These are phyloP conservation scores for Exobasidium rhododendri DNA, from an alignment of 1,284 basidiomycete genomes.

Conservation along the genomic window DNA sequence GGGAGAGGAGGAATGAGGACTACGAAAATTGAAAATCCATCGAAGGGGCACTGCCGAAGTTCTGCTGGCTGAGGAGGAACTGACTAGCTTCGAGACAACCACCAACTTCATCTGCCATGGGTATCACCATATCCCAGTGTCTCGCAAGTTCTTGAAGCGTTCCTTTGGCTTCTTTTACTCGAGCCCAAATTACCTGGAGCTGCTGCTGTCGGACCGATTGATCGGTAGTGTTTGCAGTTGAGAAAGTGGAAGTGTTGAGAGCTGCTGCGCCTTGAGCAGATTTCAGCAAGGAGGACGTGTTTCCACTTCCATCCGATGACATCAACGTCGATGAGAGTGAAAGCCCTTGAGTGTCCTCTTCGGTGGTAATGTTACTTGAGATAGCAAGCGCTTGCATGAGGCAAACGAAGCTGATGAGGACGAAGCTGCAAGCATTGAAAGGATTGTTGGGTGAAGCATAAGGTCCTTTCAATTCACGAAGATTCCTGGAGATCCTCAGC, in stretches of 20 bases:
- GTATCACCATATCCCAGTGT: constrained; percentile 41
- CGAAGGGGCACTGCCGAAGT: not conserved
- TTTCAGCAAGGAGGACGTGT: constrained; percentile 6
- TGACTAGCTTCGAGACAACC: constrained; percentile 43
- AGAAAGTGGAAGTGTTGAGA: not conserved
- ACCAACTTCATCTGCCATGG: constrained; percentile 45
- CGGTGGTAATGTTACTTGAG: constrained; percentile 1
- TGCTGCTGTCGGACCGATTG: not conserved
- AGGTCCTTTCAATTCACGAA: constrained; percentile 26
- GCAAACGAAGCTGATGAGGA: constrained; percentile 46
- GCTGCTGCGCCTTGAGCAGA: constrained; percentile 15
- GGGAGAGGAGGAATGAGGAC: too few species aligned
- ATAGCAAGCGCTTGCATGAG: constrained; percentile 48
- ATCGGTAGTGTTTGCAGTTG: not conserved
- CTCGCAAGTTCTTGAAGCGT: constrained; percentile 36
- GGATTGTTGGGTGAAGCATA: constrained; percentile 37
- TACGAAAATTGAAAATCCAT: too few species aligned
- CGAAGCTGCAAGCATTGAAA: constrained; percentile 47
- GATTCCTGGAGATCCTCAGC: constrained; percentile 33
- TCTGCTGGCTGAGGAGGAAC: constrained; percentile 21
- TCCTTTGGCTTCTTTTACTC: constrained; percentile 37
- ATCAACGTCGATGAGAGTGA: too few species aligned
- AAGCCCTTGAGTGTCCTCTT: constrained; percentile 1
- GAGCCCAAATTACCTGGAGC: constrained; percentile 38
- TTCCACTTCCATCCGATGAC: not conserved